phyloP scores from a whole-genome alignment of 805 yeast species.

The Soucietia sequanensis region DNA sequence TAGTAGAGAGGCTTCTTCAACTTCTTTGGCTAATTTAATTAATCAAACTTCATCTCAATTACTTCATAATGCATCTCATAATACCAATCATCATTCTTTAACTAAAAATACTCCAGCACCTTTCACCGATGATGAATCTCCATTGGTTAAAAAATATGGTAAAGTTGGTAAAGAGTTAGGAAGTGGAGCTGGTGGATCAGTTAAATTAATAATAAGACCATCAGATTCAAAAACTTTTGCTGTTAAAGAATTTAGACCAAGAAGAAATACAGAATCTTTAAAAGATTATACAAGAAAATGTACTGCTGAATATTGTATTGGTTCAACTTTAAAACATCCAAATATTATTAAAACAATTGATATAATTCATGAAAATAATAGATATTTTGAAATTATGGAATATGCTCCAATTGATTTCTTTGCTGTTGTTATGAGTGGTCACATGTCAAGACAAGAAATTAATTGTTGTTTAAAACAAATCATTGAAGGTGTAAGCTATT shows the following conservation, averaged over 20 bases:
- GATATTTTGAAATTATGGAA: constrained; percentile 91
- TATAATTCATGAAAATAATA: constrained; percentile 65
- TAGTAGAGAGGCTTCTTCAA: constrained; percentile 32
- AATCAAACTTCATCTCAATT: constrained; percentile 38
- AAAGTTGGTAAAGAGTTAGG: constrained; percentile 86
- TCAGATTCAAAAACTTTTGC: constrained; percentile 77
- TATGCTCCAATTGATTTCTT: constrained; percentile 86
- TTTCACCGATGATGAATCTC: constrained; percentile 40
- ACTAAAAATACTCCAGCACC: constrained; percentile 18
- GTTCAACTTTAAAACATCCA: constrained; percentile 78
- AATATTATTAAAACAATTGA: constrained; percentile 78
- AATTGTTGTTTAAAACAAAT: constrained; percentile 80
- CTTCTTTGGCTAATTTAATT: constrained; percentile 34
- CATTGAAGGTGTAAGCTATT: constrained; percentile 65
- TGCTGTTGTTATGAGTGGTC: constrained; percentile 84
- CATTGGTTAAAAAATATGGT: constrained; percentile 73
- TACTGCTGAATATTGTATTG: constrained; percentile 92
- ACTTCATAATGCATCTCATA: constrained; percentile 35
- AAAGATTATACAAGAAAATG: constrained; percentile 90
- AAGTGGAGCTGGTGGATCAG: constrained; percentile 95
- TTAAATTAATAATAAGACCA: constrained; percentile 66
- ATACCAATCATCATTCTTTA: constrained; percentile 38
- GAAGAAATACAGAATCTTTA: constrained; percentile 68
- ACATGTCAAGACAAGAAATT: constrained; percentile 77
- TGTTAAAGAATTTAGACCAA: constrained; percentile 85